Base-by-base conservation (phyloP, 2,329 filamentous ascomycete genomes). In the Ascochyta rabiei region DNA sequence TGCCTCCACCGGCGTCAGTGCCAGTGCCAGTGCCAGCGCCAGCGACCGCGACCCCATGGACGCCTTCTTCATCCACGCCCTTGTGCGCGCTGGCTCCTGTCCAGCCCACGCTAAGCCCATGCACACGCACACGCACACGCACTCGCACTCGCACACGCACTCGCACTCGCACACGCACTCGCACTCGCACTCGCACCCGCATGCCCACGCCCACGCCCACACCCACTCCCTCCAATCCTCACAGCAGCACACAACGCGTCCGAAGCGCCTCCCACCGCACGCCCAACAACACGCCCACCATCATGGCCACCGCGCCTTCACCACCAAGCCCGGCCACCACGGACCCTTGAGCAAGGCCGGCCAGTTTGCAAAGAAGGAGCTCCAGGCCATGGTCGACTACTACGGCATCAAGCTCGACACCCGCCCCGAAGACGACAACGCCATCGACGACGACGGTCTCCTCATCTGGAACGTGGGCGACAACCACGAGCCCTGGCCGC, bases 61-160 rank as follows among this genome's bases (percentile, higher is more conserved):
- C 62, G 79, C 80, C 61, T 63, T 82, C 59, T 84, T 86, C 70
- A 79, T 85, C 59, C 72, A 75, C 57, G 81, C 81, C 38, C 70
- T 86, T 61, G 79, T 82, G 53, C 73, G 79, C 60, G 83, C 83
- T 44, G 78, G 78, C 37, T 78, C 79, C 42, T 85, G 83, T 67
- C 74, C 72, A 56, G 71, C 78, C 43, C 83, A 84, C 65, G 74
- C 76, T 21, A 74, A 72, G 62, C 75, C 70, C 42, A 67, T 63
- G 15, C 63, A 64, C 7, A 65, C 41, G 3, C 21, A 23, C 21
- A 23, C 21, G 21, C 21, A 23, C 21, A 23, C 21, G 21, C 21
- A 23, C 21, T 4, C 21, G 21, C 21, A 23, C 21, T 4, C 21
- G 21, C 21, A 23, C 21, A 23, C 21, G 21, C 21, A 23, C 6